These are phyloP conservation scores for Mentha longifolia DNA, from an alignment of 257 asterid species.

Conservation along the genomic window DNA sequence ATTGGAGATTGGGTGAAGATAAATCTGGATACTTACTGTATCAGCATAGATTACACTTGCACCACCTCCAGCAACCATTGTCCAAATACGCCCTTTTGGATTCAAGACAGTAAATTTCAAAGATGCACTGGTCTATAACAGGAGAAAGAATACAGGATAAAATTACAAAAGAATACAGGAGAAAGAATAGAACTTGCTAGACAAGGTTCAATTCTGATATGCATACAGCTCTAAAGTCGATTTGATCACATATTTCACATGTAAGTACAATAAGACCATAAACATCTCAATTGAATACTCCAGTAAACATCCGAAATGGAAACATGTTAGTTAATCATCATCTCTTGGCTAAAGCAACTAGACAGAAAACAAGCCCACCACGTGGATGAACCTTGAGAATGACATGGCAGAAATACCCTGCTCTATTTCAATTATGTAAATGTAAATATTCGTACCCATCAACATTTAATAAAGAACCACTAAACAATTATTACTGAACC, in stretches of 20 bases:
- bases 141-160: conserved; percentile 21
- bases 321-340: conserved; percentile 4
- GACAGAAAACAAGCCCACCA: conserved; percentile 7
- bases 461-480: not conserved
- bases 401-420: not conserved
- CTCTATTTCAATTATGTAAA: conserved; percentile 7
- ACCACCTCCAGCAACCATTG: conserved; percentile 99
- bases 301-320: not conserved
- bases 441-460: not conserved
- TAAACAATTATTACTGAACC: conserved; percentile 13
- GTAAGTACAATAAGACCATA: conserved; percentile 17
- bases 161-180: conserved; percentile 19
- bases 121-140: conserved; percentile 90
- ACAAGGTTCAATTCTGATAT: conserved; percentile 9
- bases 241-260: conserved; percentile 1
- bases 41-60: conserved; percentile 97
- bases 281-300: not conserved
- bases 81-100: conserved; percentile 97
- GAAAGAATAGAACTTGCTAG: conserved; percentile 4
- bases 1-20: conserved; percentile 7
- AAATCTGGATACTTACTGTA: conserved; percentile 61
- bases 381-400: conserved; percentile 16
- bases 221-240: conserved; percentile 14
- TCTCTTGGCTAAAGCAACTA: not conserved
- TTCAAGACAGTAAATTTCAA: conserved; percentile 90